A percentile compares a stretch with the other conserved stretches of the same genome.
phyloP scores from a whole-genome alignment of 2,329 filamentous ascomycete species.

The Fusarium incarnatum region DNA sequence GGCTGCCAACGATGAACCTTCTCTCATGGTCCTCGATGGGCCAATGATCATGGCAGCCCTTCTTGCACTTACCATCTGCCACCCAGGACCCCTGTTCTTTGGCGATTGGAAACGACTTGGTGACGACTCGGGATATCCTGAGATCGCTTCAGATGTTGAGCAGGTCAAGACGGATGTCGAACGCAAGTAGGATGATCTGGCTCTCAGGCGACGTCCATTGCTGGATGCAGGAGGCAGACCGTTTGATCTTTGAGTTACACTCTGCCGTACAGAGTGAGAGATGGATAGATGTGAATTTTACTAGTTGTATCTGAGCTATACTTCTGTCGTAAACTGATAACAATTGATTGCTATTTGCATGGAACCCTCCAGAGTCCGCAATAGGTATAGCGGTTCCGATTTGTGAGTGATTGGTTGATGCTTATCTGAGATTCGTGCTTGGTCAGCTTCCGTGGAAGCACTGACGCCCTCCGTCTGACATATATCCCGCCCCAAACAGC shows the following conservation, averaged over 20 bases:
- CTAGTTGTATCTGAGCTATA: too few relatives aligned
- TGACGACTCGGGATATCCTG: not conserved
- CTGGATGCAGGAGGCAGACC: not conserved
- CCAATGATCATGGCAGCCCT: slow-evolving; percentile 36
- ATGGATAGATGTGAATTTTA: not conserved
- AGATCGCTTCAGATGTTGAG: not conserved
- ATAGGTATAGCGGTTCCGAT: not conserved
- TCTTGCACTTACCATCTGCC: slow-evolving; percentile 21
- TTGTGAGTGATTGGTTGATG: not conserved
- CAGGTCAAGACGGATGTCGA: not conserved
- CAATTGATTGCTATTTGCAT: not conserved
- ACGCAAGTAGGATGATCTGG: not conserved
- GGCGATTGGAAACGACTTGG: slow-evolving; percentile 1
- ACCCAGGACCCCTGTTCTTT: slow-evolving; percentile 16
- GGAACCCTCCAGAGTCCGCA: not conserved
- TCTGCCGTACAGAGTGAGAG: too few relatives aligned
- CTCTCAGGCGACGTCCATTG: not conserved
- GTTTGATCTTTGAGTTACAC: not conserved
- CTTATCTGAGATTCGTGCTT: not conserved
- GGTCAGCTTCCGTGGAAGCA: slow-evolving; percentile 25
- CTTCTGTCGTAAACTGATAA: too few relatives aligned
- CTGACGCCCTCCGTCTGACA: not conserved
- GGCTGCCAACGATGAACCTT: slow-evolving; percentile 32
- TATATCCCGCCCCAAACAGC: not conserved
- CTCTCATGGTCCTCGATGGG: slow-evolving; percentile 38